Evolutionary conservation across 768 basidiomycete species (phyloP).

Genomic region (Neoboletus brunneissimus): DNA sequence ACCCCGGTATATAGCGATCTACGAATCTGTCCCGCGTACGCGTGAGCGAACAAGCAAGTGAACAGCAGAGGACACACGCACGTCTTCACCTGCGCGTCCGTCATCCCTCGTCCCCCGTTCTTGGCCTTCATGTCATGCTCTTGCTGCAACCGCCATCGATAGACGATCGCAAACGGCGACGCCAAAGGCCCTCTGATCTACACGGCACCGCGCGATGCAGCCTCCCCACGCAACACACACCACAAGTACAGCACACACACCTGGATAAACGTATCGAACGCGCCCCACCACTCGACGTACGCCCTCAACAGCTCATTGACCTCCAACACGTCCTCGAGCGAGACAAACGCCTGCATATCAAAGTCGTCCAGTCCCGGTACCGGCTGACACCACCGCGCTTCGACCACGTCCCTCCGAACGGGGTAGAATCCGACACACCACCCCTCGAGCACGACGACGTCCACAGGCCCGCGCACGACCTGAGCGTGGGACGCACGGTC

Average conservation of each 20-base stretch:
- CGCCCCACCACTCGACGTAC: slow-evolving; percentile 68
- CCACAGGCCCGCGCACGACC: slow-evolving; percentile 50
- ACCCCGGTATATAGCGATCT: slow-evolving; percentile 92
- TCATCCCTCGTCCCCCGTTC: slow-evolving; percentile 89
- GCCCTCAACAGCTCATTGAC: slow-evolving; percentile 60
- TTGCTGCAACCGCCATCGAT: slow-evolving; percentile 87
- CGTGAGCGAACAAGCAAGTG: not conserved
- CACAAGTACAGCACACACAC: slow-evolving; percentile 31
- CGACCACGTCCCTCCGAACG: slow-evolving; percentile 48
- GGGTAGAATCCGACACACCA: slow-evolving; percentile 93
- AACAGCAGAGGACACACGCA: slow-evolving; percentile 18
- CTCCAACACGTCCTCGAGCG: slow-evolving; percentile 53
- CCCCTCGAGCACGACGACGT: slow-evolving; percentile 91
- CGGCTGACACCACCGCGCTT: slow-evolving; percentile 46
- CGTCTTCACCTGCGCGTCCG: slow-evolving; percentile 70
- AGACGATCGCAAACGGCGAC: slow-evolving; percentile 54
- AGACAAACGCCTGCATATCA: slow-evolving; percentile 36
- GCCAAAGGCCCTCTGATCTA: slow-evolving; percentile 40
- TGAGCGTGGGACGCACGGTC: slow-evolving; percentile 58
- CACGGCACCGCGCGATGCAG: not conserved
- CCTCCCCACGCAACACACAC: not conserved
- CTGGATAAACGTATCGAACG: slow-evolving; percentile 76
- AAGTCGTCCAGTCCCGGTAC: slow-evolving; percentile 29
- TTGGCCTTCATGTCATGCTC: slow-evolving; percentile 83
- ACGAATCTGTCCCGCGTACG: slow-evolving; percentile 57